Evolutionary conservation across 2,329 filamentous ascomycete genomes (phyloP).

Genomic region (Cyphellophora europaea): DNA sequence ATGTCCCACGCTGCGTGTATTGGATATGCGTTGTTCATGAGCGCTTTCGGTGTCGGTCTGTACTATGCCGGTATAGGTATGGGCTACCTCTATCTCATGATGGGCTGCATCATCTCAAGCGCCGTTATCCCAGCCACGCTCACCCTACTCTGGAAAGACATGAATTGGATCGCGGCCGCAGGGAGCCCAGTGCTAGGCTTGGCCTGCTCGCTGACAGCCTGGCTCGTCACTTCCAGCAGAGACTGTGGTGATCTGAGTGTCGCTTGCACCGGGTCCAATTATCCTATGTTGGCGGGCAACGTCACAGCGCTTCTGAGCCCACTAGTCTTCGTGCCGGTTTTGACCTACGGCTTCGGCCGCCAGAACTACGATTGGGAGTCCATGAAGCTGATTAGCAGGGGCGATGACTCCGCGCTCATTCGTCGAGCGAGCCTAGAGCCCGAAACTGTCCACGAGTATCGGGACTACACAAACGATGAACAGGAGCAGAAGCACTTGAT

Average conservation of each 20-base stretch:
- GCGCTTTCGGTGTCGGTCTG: slow-evolving; percentile 65
- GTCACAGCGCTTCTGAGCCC: slow-evolving; percentile 72
- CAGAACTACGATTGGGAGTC: slow-evolving; percentile 78
- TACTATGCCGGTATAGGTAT: slow-evolving; percentile 67
- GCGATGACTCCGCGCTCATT: slow-evolving; percentile 67
- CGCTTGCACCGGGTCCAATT: slow-evolving; percentile 65
- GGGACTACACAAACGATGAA: slow-evolving; percentile 43
- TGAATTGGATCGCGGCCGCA: slow-evolving; percentile 65
- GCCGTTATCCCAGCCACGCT: slow-evolving; percentile 74
- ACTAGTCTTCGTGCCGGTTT: slow-evolving; percentile 60
- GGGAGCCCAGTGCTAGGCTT: slow-evolving; percentile 63
- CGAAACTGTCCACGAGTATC: slow-evolving; percentile 23
- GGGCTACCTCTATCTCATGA: slow-evolving; percentile 80
- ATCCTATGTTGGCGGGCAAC: slow-evolving; percentile 46
- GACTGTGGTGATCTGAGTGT: slow-evolving; percentile 61
- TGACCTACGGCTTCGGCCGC: slow-evolving; percentile 58
- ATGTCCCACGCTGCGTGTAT: slow-evolving; percentile 66
- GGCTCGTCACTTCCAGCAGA: slow-evolving; percentile 66
- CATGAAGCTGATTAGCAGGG: slow-evolving; percentile 71
- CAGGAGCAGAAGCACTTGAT: slow-evolving; percentile 48
- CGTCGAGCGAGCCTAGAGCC: slow-evolving; percentile 39
- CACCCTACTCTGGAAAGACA: slow-evolving; percentile 69
- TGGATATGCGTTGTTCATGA: slow-evolving; percentile 69
- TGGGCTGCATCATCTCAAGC: slow-evolving; percentile 81
- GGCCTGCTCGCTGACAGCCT: slow-evolving; percentile 59